Percentiles rank a stretch among this genome's conserved stretches.
Evolutionary conservation across 2,329 filamentous ascomycete species (phyloP).

Genomic region (Xylaria sp.): DNA sequence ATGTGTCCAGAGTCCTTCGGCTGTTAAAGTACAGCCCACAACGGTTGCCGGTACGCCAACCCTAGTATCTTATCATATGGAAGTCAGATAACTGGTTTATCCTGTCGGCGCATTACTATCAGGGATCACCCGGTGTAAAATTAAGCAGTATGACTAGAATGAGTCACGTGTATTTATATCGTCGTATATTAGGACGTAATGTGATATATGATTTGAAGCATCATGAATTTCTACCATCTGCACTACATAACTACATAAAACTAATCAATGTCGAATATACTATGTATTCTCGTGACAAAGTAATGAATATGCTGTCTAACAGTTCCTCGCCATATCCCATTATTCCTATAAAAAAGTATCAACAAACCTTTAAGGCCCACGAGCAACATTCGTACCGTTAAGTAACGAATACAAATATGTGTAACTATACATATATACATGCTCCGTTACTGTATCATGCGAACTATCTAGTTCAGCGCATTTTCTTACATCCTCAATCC

Average conservation of each 20-base stretch:
- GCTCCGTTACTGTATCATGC: neutral
- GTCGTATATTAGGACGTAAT: constrained; percentile 32
- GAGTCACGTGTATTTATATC: constrained; percentile 40
- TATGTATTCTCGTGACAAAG: neutral
- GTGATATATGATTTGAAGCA: constrained; percentile 11
- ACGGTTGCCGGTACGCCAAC: neutral
- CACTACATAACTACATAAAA: neutral
- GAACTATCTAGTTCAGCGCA: neutral
- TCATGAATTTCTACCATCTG: neutral
- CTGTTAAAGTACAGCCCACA: neutral
- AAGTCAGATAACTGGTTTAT: neutral
- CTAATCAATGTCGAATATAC: neutral
- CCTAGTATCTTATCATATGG: neutral
- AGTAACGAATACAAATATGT: neutral
- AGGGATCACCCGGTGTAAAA: neutral
- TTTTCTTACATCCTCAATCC: neutral
- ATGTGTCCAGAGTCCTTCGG: neutral
- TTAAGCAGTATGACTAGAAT: constrained; percentile 15
- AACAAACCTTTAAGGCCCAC: neutral
- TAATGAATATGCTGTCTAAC: neutral
- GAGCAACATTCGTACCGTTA: neutral
- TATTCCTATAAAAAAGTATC: neutral
- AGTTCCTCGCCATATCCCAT: neutral
- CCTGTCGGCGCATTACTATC: neutral
- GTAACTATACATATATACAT: neutral